Evolutionary conservation across 495 filamentous ascomycete genomes (phyloP).

Genomic region (Podospora anserina): DNA sequence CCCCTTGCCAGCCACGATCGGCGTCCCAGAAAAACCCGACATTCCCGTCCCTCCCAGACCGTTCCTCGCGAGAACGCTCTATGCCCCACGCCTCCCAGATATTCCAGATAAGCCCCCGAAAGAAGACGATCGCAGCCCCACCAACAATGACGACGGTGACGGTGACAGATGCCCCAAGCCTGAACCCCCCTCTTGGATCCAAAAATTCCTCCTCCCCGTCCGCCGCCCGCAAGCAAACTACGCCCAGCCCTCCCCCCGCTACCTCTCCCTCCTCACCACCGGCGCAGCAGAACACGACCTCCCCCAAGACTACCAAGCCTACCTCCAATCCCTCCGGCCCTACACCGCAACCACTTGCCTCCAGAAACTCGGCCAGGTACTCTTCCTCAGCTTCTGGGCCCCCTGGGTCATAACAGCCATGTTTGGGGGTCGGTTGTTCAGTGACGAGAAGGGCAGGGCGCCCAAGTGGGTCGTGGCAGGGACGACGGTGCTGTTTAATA

Average conservation of each 20-base stretch:
- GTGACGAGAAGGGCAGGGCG: conserved; percentile 60
- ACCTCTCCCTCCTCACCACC: conserved; percentile 69
- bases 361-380: conserved; percentile 61
- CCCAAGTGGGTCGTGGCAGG: conserved; percentile 63
- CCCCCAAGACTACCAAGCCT: conserved; percentile 67
- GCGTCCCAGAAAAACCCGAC: conserved; percentile 41
- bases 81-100: conserved; percentile 39
- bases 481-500: conserved; percentile 46
- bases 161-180: conserved; percentile 17
- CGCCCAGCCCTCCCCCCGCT: conserved; percentile 79
- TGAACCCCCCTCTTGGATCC: conserved; percentile 29
- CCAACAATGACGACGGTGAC: conserved; percentile 24
- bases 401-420: conserved; percentile 52
- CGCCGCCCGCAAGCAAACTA: conserved; percentile 61
- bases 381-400: conserved; percentile 59
- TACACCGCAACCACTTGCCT: conserved; percentile 64
- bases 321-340: conserved; percentile 61
- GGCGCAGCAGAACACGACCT: conserved; percentile 77
- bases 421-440: conserved; percentile 39
- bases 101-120: conserved; percentile 10
- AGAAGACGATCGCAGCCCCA: conserved; percentile 7
- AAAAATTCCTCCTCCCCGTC: conserved; percentile 34
- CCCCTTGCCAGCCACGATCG: conserved; percentile 52
- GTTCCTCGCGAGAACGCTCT: conserved; percentile 47
- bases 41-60: conserved; percentile 40